Conservation (phyloP, 441 rosid genomes). For the Populus trichocarpa region DNA sequence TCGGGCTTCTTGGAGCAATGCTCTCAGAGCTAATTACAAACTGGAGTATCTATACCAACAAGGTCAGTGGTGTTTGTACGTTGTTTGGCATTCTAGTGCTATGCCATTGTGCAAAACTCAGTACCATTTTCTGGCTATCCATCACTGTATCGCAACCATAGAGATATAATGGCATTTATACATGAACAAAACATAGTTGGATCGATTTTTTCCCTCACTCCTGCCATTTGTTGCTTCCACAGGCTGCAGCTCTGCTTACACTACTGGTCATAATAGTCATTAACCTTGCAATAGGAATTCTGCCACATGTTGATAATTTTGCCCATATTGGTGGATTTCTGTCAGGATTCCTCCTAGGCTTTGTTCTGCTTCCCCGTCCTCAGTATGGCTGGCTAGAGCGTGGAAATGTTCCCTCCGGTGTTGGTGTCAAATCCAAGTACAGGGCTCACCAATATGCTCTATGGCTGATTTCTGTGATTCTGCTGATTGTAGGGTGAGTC, state of each 20-base stretch:
- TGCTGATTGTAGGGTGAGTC: constrained; percentile 61
- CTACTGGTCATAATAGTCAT: constrained; percentile 58
- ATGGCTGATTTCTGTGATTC: constrained; percentile 39
- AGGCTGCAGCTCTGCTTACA: constrained; percentile 61
- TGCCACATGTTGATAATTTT: constrained; percentile 84
- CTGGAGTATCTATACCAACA: constrained; percentile 77
- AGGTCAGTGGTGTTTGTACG: constrained; percentile 35
- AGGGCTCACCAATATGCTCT: constrained; percentile 54
- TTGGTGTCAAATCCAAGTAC: constrained; percentile 50
- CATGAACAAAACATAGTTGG: not conserved
- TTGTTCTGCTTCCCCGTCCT: constrained; percentile 62
- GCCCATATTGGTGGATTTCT: constrained; percentile 86
- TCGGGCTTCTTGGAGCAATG: constrained; percentile 91
- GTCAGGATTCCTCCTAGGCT: constrained; percentile 71
- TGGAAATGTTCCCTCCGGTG: constrained; percentile 34
- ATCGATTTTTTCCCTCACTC: not conserved
- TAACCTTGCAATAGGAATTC: constrained; percentile 70
- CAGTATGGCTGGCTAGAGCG: constrained; percentile 52
- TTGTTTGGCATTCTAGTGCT: not conserved
- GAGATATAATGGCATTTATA: not conserved
- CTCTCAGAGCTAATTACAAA: constrained; percentile 77
- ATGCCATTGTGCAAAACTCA: not conserved
- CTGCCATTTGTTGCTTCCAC: not conserved
- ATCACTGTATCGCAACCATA: not conserved
- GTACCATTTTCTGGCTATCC: not conserved